Evolutionary conservation across 768 basidiomycete species (phyloP).

Genomic region (Rhizopogon rudus): DNA sequence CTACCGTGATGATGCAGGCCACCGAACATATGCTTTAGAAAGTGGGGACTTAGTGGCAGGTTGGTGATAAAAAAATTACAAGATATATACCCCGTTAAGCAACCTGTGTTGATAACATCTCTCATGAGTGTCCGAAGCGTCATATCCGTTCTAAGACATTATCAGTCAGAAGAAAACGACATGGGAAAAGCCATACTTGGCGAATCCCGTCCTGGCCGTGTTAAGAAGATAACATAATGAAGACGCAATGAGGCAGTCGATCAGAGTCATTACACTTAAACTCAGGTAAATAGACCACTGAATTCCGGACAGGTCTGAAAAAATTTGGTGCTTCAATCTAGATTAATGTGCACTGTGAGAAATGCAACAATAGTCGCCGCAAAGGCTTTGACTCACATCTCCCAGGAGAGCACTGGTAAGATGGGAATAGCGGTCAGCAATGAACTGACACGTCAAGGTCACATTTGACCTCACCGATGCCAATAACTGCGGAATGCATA

Average conservation of each 20-base stretch:
- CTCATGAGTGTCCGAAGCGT: neutral
- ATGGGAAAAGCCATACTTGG: neutral
- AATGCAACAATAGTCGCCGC: neutral
- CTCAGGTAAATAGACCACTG: neutral
- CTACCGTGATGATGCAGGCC: neutral
- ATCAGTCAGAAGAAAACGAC: neutral
- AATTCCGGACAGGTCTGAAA: neutral
- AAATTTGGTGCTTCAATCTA: neutral
- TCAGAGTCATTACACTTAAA: conserved; percentile 33
- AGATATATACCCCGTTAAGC: neutral
- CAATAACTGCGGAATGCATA: neutral
- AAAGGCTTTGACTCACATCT: neutral
- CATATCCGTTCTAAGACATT: neutral
- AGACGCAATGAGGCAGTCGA: conserved; percentile 9
- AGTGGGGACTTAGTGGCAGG: neutral
- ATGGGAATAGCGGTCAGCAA: neutral
- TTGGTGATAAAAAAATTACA: no score
- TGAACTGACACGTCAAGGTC: neutral
- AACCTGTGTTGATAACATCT: neutral
- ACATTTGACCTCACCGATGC: neutral
- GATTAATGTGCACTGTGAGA: neutral
- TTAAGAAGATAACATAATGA: neutral
- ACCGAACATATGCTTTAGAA: neutral
- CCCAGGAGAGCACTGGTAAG: neutral
- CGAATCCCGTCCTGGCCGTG: neutral